A percentile compares a stretch with the other conserved stretches of the same genome.
These are phyloP conservation scores for Acidiella bohemica DNA, from an alignment of 495 filamentous ascomycete species.

Conservation along the genomic window DNA sequence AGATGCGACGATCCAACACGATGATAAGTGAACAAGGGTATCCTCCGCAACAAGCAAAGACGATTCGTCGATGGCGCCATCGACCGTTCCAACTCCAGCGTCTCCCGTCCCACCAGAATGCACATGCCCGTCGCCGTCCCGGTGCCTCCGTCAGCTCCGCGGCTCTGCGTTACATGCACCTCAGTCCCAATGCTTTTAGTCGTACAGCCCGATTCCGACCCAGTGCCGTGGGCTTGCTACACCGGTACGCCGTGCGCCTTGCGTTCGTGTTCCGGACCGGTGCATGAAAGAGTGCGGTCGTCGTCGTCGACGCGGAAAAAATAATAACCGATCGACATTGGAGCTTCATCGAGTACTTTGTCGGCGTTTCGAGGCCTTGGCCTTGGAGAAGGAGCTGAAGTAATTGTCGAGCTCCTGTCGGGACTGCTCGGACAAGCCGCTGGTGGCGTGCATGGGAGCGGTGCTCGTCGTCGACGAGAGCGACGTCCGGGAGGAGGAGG, in stretches of 20 bases:
- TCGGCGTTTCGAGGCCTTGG: slow-evolving; percentile 51
- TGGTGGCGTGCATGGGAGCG: slow-evolving; percentile 3
- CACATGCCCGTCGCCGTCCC: not conserved
- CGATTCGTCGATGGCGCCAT: too few relatives aligned
- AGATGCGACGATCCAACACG: too few relatives aligned
- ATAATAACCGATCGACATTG: not conserved
- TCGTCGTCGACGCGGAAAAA: not conserved
- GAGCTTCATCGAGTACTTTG: slow-evolving; percentile 27
- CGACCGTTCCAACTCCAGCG: not conserved
- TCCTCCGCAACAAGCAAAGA: too few relatives aligned
- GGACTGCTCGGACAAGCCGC: slow-evolving; percentile 48
- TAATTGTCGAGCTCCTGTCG: slow-evolving; percentile 73
- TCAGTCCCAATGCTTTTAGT: not conserved
- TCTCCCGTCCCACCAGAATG: not conserved
- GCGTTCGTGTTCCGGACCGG: not conserved
- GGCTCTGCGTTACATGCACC: not conserved
- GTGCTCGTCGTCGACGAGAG: slow-evolving; percentile 62
- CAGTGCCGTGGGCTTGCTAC: not conserved
- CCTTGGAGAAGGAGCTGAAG: slow-evolving; percentile 74
- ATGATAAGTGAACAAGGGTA: too few relatives aligned
- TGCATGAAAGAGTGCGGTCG: not conserved
- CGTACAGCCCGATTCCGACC: not conserved
- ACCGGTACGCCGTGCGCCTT: not conserved
- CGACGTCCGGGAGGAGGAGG: slow-evolving; percentile 75
- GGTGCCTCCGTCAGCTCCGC: not conserved